Conservation (phyloP, 768 basidiomycete species). For the Paxillus rubicundulus region DNA sequence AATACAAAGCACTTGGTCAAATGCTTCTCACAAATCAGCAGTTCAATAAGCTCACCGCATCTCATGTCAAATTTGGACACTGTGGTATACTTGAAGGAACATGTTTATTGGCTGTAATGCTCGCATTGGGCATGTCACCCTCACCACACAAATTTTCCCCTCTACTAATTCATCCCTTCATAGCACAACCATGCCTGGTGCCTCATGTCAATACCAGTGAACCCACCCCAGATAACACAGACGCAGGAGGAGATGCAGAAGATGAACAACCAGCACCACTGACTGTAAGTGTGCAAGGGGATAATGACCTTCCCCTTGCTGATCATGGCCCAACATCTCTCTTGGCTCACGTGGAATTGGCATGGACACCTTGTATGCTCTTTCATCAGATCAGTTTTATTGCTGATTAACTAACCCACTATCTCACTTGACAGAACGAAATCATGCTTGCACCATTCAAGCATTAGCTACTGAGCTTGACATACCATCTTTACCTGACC, state of each 20-base stretch:
- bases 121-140: no score
- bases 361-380: not conserved
- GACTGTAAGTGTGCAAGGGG: not conserved
- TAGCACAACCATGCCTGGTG: no score
- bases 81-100: conserved; percentile 19
- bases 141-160: no score
- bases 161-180: no score
- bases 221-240: no score
- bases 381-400: no score
- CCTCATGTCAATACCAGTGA: no score
- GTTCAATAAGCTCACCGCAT: conserved; percentile 26
- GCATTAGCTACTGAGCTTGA: not conserved
- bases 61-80: conserved; percentile 15
- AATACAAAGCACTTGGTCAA: conserved; percentile 19
- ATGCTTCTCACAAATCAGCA: conserved; percentile 30
- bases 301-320: not conserved
- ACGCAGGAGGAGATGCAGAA: no score
- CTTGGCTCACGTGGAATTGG: not conserved
- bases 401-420: no score
- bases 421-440: no score
- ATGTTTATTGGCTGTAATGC: not conserved
- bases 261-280: no score
- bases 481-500: not conserved
- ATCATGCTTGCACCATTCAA: no score
- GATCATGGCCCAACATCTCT: not conserved